Base-by-base conservation (phyloP, 1,284 basidiomycete genomes). In the Heliocybe sulcata region DNA sequence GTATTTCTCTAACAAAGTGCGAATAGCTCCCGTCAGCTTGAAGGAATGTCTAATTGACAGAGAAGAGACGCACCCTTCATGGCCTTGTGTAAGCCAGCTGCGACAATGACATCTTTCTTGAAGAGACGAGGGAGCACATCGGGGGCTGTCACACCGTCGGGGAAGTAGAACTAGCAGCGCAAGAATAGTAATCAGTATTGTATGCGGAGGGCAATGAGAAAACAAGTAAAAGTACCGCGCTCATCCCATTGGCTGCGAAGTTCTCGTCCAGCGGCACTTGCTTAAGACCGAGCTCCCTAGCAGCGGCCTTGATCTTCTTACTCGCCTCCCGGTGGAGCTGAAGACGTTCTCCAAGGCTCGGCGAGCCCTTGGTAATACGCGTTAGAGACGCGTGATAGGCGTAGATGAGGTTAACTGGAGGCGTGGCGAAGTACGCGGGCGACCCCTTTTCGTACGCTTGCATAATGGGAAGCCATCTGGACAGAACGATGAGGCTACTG, bases 381-480 rank as follows among this genome's bases (percentile, higher is more conserved):
- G 75, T 77, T 55, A 99, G 81, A 10, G 93, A 90, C 26, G 83
- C 77, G 67, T 91, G 83, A 69, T 93, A 91, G 0, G 96, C 92
- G 71, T 94, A 92, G 66, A 99, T 84, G 60, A 98, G 83, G 74
- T 98, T 96, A 59, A 95, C 92, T 12, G 93, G 92, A 9, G 88
- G 94, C 1, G 94, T 97, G n/a, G 94, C 94, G 69, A 97, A 97
- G 77, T 97, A 97, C 26, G 85, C 85, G 0, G 90, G 73, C 10
- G 70, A 70, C 55, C 87, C 87, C 55, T 70, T 69, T 72, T 92
- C 90, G 69, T 97, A 98, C 1, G 89, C 87, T 62, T 85, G 81
- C 94, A 97, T 97, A 66, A 98, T 85, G 0, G 94, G 94, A 45
- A 95, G 75, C 94, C 94, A 97, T 63, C 85, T 88, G 51, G 35